Percentiles rank a stretch among this genome's conserved stretches.
Conservation (phyloP, 495 filamentous ascomycete species). For the Aspergillus sclerotioniger region DNA sequence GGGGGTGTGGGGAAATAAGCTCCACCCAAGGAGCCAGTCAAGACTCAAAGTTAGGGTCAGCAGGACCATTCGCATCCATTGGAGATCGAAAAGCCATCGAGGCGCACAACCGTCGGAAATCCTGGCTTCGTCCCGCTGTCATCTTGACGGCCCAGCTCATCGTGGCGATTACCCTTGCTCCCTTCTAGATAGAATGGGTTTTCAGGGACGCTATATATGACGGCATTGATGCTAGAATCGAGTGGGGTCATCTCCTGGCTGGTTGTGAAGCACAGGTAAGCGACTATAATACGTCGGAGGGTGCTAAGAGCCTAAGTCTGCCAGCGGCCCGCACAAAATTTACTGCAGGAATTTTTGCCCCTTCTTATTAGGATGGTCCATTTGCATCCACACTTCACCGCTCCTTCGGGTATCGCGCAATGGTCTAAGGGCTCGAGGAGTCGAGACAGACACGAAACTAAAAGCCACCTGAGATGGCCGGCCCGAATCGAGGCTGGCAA, state of each 20-base stretch:
- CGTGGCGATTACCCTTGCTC: neutral
- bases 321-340: conserved; percentile 1
- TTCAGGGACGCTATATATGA: neutral
- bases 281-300: neutral
- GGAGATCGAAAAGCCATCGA: neutral
- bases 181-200: neutral
- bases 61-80: neutral
- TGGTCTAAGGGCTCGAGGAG: conserved; percentile 5
- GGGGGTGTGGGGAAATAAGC: neutral
- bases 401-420: conserved; percentile 17
- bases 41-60: neutral
- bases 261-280: neutral
- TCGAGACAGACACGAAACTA: conserved; percentile 22
- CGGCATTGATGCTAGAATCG: conserved; percentile 1
- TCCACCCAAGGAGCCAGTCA: neutral
- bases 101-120: neutral
- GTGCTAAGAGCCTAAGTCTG: neutral
- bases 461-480: conserved; percentile 10
- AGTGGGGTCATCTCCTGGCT: neutral
- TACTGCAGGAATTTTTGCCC: conserved; percentile 4
- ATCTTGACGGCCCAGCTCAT: neutral
- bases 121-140: conserved; percentile 1
- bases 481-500: conserved; percentile 19
- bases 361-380: conserved; percentile 4
- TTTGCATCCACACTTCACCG: conserved; percentile 16